These are phyloP conservation scores for Thoreauomyces humboldtii DNA, from an alignment of 192 early-diverging fungal species.

Conservation along the genomic window DNA sequence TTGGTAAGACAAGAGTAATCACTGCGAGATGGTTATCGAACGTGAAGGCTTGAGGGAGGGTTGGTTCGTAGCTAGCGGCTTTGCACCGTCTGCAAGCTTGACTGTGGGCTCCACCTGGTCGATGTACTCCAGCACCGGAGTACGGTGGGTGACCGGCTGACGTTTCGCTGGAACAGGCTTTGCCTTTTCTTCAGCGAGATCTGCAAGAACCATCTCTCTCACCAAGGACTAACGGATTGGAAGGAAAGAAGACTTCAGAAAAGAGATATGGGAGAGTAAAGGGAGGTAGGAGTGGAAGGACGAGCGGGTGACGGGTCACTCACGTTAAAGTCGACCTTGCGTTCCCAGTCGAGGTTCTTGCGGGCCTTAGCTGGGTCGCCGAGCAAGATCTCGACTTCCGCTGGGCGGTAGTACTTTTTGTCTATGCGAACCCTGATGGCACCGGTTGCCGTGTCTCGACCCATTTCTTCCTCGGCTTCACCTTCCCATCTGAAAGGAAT, in stretches of 20 bases:
- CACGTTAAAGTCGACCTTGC: conserved; percentile 68
- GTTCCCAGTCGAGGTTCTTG: conserved; percentile 62
- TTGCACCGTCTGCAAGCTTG: too few species aligned
- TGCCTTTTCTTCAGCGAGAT: neutral
- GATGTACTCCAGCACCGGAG: too few species aligned
- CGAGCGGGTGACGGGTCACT: conserved; percentile 6
- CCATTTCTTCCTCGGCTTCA: conserved; percentile 28
- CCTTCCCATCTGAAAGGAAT: conserved; percentile 28
- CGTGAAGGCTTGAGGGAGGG: too few species aligned
- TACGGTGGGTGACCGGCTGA: too few species aligned
- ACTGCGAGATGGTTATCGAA: too few species aligned
- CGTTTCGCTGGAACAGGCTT: neutral
- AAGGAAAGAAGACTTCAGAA: neutral
- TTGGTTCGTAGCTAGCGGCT: too few species aligned
- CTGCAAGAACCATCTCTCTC: neutral
- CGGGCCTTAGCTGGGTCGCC: conserved; percentile 73
- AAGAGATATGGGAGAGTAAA: too few species aligned
- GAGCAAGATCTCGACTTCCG: conserved; percentile 73
- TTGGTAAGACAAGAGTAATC: too few species aligned
- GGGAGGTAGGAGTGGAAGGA: too few species aligned
- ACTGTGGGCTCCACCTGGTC: too few species aligned
- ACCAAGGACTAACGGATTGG: neutral
- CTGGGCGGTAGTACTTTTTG: conserved; percentile 75
- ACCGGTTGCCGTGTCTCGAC: conserved; percentile 25
- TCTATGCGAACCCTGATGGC: conserved; percentile 61